Conservation (phyloP, 192 early-diverging fungal species). For the Entrophospora sp. region DNA sequence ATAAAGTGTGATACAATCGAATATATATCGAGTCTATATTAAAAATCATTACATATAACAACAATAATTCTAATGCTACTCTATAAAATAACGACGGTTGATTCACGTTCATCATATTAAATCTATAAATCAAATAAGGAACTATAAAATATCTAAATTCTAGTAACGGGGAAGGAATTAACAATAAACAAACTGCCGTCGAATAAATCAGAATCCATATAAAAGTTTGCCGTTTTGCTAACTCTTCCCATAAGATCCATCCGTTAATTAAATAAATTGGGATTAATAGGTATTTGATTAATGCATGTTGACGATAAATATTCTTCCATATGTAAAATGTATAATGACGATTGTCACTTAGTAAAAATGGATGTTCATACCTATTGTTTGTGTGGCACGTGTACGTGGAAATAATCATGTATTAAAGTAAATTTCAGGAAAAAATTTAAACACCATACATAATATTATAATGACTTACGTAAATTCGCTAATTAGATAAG, state of each 20-base stretch:
- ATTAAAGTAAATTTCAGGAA: background rate
- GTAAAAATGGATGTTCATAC: slow-evolving; percentile 85
- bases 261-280: slow-evolving; percentile 54
- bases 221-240: slow-evolving; percentile 37
- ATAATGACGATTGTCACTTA: slow-evolving; percentile 93
- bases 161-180: slow-evolving; percentile 86
- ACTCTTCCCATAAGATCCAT: slow-evolving; percentile 28
- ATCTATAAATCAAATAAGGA: slow-evolving; percentile 65
- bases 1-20: too few species aligned
- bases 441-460: background rate
- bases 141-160: slow-evolving; percentile 96
- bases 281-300: slow-evolving; percentile 47
- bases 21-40: too few species aligned
- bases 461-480: slow-evolving; percentile 34
- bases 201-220: slow-evolving; percentile 49
- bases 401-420: background rate
- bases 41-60: too few species aligned
- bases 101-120: too few species aligned
- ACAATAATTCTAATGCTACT: too few species aligned
- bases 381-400: too few species aligned
- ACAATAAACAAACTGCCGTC: slow-evolving; percentile 44
- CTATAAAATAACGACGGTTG: too few species aligned
- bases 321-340: slow-evolving; percentile 92
- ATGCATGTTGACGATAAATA: slow-evolving; percentile 49
- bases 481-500: slow-evolving; percentile 37